Evolutionary conservation across 345 rosid genomes (phyloP).

Genomic region (Iberis pinnata): DNA sequence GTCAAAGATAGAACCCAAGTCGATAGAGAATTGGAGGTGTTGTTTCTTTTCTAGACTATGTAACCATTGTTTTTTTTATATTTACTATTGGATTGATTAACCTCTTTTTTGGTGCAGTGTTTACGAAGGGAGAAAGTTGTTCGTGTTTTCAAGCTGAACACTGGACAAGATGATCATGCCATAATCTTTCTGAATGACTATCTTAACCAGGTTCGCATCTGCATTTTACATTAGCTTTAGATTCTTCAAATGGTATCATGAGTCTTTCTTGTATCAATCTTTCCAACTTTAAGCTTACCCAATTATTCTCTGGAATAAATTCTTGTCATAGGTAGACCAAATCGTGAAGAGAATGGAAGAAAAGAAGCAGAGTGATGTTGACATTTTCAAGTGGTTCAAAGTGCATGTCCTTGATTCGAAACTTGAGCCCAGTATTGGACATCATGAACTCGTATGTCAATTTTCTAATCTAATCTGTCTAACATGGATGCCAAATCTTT

Average conservation of each 20-base stretch:
- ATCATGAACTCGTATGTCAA: constrained; percentile 71
- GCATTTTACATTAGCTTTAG: neutral
- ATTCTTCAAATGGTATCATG: neutral
- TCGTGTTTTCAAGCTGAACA: constrained; percentile 75
- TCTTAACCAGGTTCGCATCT: constrained; percentile 49
- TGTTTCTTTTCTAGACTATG: too few species aligned
- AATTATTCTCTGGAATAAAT: too few species aligned
- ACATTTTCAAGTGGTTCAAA: constrained; percentile 72
- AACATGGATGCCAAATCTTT: neutral
- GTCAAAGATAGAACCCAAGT: constrained; percentile 78
- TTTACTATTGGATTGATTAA: neutral
- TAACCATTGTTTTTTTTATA: too few species aligned
- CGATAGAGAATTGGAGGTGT: constrained; percentile 77
- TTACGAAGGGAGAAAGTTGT: constrained; percentile 64
- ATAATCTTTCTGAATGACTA: constrained; percentile 82
- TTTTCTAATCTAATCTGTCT: neutral
- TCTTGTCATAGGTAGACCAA: constrained; percentile 39
- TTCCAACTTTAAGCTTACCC: too few species aligned
- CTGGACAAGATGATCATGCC: constrained; percentile 90
- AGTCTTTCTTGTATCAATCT: too few species aligned
- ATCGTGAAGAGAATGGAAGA: constrained; percentile 62
- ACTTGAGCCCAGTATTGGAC: constrained; percentile 67
- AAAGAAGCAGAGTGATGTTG: constrained; percentile 44
- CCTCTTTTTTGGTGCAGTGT: constrained; percentile 36
- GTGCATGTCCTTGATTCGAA: constrained; percentile 58